Percentiles rank a stretch among this genome's conserved stretches.
phyloP scores from a whole-genome alignment of 148 eudicot genomes.

The Silene uniflora region DNA sequence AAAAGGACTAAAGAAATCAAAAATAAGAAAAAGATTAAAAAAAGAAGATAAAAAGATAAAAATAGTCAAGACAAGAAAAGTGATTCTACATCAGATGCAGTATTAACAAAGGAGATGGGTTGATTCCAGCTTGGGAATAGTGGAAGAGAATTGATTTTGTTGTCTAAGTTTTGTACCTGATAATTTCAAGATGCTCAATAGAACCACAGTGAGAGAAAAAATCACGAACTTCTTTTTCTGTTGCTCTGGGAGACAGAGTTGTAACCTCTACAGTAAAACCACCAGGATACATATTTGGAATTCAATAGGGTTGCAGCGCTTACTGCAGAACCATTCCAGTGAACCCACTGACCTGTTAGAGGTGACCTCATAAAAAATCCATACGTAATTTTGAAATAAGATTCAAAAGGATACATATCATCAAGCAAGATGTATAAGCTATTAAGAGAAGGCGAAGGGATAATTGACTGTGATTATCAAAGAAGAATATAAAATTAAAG shows the following conservation, averaged over 20 bases:
- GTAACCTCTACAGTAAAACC: slow-evolving; percentile 60
- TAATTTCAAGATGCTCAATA: slow-evolving; percentile 55
- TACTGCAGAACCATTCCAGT: slow-evolving; percentile 10
- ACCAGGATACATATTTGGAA: slow-evolving; percentile 46
- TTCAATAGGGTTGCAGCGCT: slow-evolving; percentile 9
- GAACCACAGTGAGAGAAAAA: slow-evolving; percentile 67
- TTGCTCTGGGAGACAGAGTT: slow-evolving; percentile 52
- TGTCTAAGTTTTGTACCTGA: slow-evolving; percentile 37
- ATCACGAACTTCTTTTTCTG: slow-evolving; percentile 55
- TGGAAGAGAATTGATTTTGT: neutral
- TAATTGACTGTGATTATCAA: neutral
- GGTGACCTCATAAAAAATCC: neutral
- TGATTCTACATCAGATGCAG: neutral
- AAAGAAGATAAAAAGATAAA: no score
- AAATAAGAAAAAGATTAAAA: neutral
- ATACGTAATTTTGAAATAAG: neutral
- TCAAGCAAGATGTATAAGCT: neutral
- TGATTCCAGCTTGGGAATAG: neutral
- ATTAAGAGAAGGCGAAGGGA: neutral
- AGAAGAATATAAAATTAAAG: neutral
- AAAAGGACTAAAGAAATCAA: neutral
- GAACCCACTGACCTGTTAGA: slow-evolving; percentile 14
- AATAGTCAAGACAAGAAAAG: neutral
- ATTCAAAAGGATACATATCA: neutral
- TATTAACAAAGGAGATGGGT: neutral